Evolutionary conservation across 1,284 basidiomycete genomes (phyloP), one percentile per base, ranked within the genome.

Genomic region (Rhodotorula sp.): DNA sequence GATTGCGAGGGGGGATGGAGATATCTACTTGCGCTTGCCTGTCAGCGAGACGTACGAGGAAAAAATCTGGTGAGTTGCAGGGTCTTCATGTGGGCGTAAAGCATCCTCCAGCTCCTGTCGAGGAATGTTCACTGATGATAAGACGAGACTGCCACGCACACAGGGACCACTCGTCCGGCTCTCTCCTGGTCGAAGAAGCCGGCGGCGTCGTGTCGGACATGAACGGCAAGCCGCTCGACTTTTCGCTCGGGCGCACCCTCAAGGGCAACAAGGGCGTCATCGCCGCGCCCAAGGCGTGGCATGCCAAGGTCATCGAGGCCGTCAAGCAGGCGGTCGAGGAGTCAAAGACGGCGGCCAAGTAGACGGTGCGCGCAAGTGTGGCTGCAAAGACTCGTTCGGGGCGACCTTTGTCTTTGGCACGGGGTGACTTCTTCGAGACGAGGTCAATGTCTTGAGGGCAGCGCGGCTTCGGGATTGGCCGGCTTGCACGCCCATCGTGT

Each of bases 141-240:
- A 22, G 10, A n/a, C n/a, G n/a, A 14, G 5, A 6, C 7, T 30
- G 1, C 22, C 6, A 33, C 8, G 7, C 30, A 6, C n/a, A 15
- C 66, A 88, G 91, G 61, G 96, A 99, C 80, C 96, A 98, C 79
- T 95, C 95, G 0, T 86, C 92, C 1, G 96, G 95, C 1, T 84
- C 86, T 1, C 80, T 99, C 14, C 85, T 99, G 15, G 87, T 98
- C 10, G 86, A 88, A 70, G 95, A 98, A 82, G 90, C 93, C 0
- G 95, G 95, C 4, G 95, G 95, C 0, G 77, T 89, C 22, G 88
- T 97, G 45, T 89, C 88, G 0, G 91, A 98, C 80, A 90, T 91
- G 67, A 84, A 88, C 60, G 95, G 94, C 6, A 78, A 87, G 69
- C 84, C 85, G 0, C 86, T 99, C 46, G 86, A 96, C 80, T 98